Percentiles rank a stretch among this genome's conserved stretches.
Evolutionary conservation across 768 basidiomycete species (phyloP).

Genomic region (Imleria badia): DNA sequence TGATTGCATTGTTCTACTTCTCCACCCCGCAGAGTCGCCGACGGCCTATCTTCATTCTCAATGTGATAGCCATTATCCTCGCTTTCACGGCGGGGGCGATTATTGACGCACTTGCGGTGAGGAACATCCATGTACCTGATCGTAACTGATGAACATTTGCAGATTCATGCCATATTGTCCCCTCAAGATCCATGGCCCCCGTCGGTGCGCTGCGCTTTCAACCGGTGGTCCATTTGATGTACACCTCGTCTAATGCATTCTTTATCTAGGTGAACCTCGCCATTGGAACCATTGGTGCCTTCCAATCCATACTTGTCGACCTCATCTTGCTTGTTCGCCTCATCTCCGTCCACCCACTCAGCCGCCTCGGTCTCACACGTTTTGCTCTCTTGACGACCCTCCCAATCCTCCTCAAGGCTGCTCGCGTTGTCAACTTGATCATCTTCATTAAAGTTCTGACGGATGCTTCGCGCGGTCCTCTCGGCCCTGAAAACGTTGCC

Average conservation of each 20-base stretch:
- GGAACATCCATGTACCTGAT: background rate
- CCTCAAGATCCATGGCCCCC: constrained; percentile 21
- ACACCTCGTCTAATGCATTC: background rate
- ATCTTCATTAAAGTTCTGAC: constrained; percentile 28
- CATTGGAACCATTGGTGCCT: constrained; percentile 31
- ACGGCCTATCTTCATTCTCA: constrained; percentile 31
- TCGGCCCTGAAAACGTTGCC: constrained; percentile 11
- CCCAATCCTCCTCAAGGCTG: constrained; percentile 30
- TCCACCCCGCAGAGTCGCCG: constrained; percentile 26
- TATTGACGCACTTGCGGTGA: constrained; percentile 22
- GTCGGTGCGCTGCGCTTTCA: constrained; percentile 11
- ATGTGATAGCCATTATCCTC: constrained; percentile 21
- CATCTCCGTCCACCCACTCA: constrained; percentile 25
- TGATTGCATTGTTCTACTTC: constrained; percentile 31
- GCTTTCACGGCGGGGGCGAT: constrained; percentile 23
- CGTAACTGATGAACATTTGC: background rate
- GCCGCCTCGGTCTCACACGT: constrained; percentile 9
- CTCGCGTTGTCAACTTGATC: constrained; percentile 26
- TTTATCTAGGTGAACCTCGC: constrained; percentile 22
- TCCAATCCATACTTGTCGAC: constrained; percentile 32
- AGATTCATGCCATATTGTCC: constrained; percentile 32
- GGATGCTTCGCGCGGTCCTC: constrained; percentile 20
- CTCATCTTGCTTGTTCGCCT: constrained; percentile 30
- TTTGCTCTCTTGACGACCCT: constrained; percentile 22
- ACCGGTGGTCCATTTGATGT: background rate